A percentile compares a stretch with the other conserved stretches of the same genome.
phyloP scores from a whole-genome alignment of 495 filamentous ascomycete genomes.

The Lophiostoma macrostomum region DNA sequence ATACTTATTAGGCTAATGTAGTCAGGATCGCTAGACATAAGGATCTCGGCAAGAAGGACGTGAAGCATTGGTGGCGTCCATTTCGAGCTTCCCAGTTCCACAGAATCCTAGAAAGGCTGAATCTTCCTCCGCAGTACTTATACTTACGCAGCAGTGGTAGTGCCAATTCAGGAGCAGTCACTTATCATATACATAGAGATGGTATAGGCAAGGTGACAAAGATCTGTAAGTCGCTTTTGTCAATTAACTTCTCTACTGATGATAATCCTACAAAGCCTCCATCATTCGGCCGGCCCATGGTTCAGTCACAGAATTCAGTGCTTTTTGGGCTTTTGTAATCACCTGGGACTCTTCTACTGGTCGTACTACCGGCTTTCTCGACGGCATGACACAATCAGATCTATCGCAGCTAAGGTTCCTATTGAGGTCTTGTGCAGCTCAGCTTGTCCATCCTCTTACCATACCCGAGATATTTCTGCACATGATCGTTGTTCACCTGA shows the following conservation, averaged over 20 bases:
- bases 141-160: constrained; percentile 1
- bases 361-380: constrained; percentile 7
- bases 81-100: not conserved
- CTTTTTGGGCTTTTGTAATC: not conserved
- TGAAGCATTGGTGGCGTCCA: not conserved
- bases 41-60: not conserved
- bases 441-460: constrained; percentile 8
- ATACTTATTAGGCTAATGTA: not conserved
- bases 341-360: constrained; percentile 8
- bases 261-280: not conserved
- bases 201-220: not conserved
- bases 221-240: not conserved
- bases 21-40: not conserved
- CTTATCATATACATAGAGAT: not conserved
- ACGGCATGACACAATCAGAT: not conserved
- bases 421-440: not conserved
- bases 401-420: not conserved
- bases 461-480: constrained; percentile 13
- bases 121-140: not conserved
- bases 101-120: not conserved
- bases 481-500: constrained; percentile 2
- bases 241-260: not conserved
- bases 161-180: not conserved
- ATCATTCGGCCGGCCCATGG: not conserved
- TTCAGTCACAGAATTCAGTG: not conserved